Evolutionary conservation across 257 asterid genomes (phyloP), one percentile per base, ranked within the genome.

Genomic region (Buddleja alternifolia): DNA sequence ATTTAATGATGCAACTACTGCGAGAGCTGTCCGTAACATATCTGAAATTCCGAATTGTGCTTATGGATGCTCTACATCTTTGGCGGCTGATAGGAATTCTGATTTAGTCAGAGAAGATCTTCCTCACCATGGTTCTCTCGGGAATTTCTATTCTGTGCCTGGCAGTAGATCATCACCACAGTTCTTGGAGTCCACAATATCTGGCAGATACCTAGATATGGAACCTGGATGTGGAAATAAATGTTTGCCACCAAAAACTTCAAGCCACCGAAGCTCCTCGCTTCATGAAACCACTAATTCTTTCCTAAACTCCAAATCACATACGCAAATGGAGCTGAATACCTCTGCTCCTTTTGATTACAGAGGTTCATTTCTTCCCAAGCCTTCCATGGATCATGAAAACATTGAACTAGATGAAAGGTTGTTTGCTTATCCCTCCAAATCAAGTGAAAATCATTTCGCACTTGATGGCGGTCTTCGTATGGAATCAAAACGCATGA

Each of bases 1-100:
- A 4, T 73, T 60, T 59, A 84, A 78, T 36, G 87, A 84, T 74
- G 75, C 80, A 70, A 60, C 83, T 50, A 67, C 64, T 66, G 70
- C 76, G 2, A 76, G 86, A 60, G 66, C 67, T 75, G 62, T 50
- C 42, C 80, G 93, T 41, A 63, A 73, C 72, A 71, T 62, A 48
- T 77, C 81, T 32, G 84, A 84, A 41, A 41, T 41, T 57, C 46
- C 81, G 10, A 66, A 32, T 15, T 29, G 39, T 25, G 63, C 74
- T 57, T 71, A 60, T 66, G 83, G 77, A 63, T 73, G 47, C 73
- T 51, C 75, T 12, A 17, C 58, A 9, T 52, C 86, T 25, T 36
- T 37, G 41, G 75, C 67, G 60, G 60, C 69, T 53, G 60, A 73
- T 45, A 75, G 19, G 48, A 58, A 53, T 57, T 73, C 78, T 57